Evolutionary conservation across 495 filamentous ascomycete genomes (phyloP).

Genomic region (Pyrenula aspistea): DNA sequence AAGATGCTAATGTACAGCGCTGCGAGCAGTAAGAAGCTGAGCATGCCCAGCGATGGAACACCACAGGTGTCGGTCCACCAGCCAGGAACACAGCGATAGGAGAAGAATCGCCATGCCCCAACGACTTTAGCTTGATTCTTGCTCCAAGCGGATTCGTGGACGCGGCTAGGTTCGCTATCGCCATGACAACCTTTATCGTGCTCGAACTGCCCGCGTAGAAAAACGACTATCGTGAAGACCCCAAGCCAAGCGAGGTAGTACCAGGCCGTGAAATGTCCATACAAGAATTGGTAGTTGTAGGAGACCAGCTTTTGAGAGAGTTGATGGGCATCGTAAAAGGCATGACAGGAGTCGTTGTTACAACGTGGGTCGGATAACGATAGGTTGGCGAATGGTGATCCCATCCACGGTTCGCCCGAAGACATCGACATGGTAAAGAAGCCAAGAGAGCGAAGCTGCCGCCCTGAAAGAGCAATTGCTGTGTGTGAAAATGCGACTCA

Average conservation of each 20-base stretch:
- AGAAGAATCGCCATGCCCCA: conserved; percentile 12
- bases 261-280: conserved; percentile 22
- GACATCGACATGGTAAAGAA: conserved; percentile 6
- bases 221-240: conserved; percentile 10
- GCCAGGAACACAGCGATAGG: conserved; percentile 18
- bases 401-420: background rate
- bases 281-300: conserved; percentile 17
- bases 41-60: conserved; percentile 14
- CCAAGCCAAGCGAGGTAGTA: conserved; percentile 18
- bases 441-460: background rate
- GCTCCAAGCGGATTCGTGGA: background rate
- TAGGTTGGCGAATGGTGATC: conserved; percentile 10
- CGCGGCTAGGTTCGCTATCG: background rate
- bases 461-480: too few species aligned
- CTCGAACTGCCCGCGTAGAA: conserved; percentile 8
- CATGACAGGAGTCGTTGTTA: conserved; percentile 18
- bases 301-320: conserved; percentile 18
- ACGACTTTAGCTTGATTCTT: conserved; percentile 6
- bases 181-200: background rate
- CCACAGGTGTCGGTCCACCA: conserved; percentile 12
- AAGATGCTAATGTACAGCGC: conserved; percentile 5
- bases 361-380: conserved; percentile 22
- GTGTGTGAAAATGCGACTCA: too few species aligned
- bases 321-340: conserved; percentile 18
- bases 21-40: conserved; percentile 11